These are phyloP conservation scores for Lepidium africanum DNA, from an alignment of 345 rosid species.

Conservation along the genomic window DNA sequence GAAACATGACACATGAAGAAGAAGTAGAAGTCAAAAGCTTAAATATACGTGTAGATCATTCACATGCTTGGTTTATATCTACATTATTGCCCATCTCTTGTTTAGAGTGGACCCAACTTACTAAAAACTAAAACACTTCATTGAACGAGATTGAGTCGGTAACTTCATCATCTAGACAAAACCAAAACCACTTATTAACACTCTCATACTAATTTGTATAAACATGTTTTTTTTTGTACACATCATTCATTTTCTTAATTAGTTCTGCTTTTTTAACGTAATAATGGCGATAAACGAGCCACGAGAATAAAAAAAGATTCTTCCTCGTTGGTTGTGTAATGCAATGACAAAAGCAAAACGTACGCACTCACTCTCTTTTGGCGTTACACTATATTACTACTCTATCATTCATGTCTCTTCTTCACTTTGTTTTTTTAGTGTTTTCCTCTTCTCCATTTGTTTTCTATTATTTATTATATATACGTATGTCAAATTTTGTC, in stretches of 20 bases:
- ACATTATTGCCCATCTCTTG: conserved; percentile 8
- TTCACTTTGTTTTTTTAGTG: neutral
- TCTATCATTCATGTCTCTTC: neutral
- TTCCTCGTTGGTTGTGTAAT: conserved; percentile 20
- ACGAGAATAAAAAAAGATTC: conserved; percentile 15
- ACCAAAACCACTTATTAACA: neutral
- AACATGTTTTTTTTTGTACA: neutral
- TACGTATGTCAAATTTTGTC: neutral
- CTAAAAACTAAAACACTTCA: neutral
- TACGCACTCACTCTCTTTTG: conserved; percentile 18
- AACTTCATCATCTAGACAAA: conserved; percentile 9
- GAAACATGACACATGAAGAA: neutral
- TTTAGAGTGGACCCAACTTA: conserved; percentile 1
- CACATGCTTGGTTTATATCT: conserved; percentile 11
- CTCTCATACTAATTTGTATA: neutral
- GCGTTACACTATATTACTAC: conserved; percentile 1
- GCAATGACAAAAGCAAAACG: conserved; percentile 23
- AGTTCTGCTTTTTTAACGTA: neutral
- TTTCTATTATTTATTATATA: neutral
- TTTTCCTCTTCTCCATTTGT: neutral
- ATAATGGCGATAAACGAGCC: conserved; percentile 1
- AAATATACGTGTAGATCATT: conserved; percentile 14
- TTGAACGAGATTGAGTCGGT: conserved; percentile 5
- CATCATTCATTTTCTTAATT: neutral
- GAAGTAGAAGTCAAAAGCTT: conserved; percentile 13